Conservation (phyloP, 1,139 yeast genomes). For the Yamadazyma buinensis region DNA sequence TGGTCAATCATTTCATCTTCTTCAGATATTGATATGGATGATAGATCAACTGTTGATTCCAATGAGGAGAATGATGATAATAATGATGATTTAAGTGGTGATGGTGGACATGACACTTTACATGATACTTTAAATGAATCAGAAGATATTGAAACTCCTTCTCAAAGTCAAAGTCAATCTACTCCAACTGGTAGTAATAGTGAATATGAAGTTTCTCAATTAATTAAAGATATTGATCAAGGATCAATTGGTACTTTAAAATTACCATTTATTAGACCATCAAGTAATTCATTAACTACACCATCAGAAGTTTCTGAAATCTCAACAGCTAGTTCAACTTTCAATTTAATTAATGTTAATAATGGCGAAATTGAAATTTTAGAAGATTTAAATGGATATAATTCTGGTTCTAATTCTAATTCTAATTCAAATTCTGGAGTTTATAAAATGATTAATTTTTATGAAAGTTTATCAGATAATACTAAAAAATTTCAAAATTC, state of each 20-base stretch:
- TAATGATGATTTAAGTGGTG: no score
- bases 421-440: conserved; percentile 6
- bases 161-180: neutral
- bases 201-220: conserved; percentile 2
- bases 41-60: conserved; percentile 12
- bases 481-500: conserved; percentile 19
- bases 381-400: neutral
- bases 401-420: neutral
- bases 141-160: neutral
- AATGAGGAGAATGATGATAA: neutral
- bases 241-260: conserved; percentile 13
- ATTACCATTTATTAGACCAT: conserved; percentile 12
- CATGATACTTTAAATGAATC: no score
- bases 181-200: neutral
- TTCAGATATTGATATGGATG: conserved; percentile 14
- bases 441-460: conserved; percentile 20
- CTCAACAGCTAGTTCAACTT: neutral
- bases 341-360: no score
- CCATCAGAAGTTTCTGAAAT: neutral
- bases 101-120: no score
- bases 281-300: conserved; percentile 1
- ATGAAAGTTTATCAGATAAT: conserved; percentile 22
- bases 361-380: neutral
- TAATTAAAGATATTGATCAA: conserved; percentile 5
- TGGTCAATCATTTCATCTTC: conserved; percentile 47